These are phyloP conservation scores for Phycomyces nitens DNA, from an alignment of 192 early-diverging fungal species.

Conservation along the genomic window DNA sequence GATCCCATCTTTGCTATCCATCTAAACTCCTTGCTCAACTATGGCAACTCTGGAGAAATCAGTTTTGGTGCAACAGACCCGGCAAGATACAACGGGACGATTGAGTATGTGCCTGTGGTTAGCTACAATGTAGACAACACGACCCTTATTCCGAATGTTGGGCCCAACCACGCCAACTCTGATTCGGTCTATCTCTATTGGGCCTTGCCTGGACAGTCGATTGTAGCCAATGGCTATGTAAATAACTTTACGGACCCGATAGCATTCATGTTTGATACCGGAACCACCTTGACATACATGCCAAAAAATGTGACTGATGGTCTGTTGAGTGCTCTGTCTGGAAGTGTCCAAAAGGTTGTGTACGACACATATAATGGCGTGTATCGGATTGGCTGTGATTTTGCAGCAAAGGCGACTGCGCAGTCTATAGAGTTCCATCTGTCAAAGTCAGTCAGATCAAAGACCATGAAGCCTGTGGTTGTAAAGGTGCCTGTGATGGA, in stretches of 20 bases:
- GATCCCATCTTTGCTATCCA: slow-evolving; percentile 22
- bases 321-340: not conserved
- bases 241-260: not conserved
- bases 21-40: not conserved
- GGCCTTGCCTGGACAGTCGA: slow-evolving; percentile 8
- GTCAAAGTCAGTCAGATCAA: not conserved
- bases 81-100: slow-evolving; percentile 38
- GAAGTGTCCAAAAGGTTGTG: not conserved
- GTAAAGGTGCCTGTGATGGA: slow-evolving; percentile 13
- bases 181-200: slow-evolving; percentile 12
- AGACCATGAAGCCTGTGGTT: not conserved
- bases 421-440: slow-evolving; percentile 9
- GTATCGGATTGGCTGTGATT: slow-evolving; percentile 6
- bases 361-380: not conserved
- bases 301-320: not conserved
- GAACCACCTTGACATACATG: slow-evolving; percentile 22
- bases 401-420: not conserved
- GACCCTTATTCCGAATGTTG: slow-evolving; percentile 2
- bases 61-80: slow-evolving; percentile 47
- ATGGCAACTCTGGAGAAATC: slow-evolving; percentile 35
- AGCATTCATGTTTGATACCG: slow-evolving; percentile 22
- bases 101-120: slow-evolving; percentile 36
- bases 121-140: not conserved
- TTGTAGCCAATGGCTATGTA: not conserved
- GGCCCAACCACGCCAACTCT: not conserved